phyloP scores from a whole-genome alignment of 768 basidiomycete species.

The Crucibulum laeve region DNA sequence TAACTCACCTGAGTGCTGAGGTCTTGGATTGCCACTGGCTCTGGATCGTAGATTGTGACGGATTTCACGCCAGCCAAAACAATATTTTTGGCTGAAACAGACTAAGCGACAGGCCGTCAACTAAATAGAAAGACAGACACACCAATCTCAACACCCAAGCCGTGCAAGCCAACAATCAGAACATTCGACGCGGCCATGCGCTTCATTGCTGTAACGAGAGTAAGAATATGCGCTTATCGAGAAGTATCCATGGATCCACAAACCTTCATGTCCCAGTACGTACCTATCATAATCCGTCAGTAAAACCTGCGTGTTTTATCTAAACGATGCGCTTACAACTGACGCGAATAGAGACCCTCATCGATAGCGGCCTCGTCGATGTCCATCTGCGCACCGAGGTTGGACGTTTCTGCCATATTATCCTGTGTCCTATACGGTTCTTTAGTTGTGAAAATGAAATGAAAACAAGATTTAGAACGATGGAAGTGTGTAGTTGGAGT shows the following conservation, averaged over 20 bases:
- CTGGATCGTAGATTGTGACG: conserved; percentile 93
- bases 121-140: conserved; percentile 11
- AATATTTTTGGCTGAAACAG: conserved; percentile 80
- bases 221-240: conserved; percentile 3
- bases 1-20: conserved; percentile 83
- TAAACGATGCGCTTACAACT: conserved; percentile 57
- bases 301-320: not conserved
- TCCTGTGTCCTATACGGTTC: too few relatives aligned
- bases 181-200: conserved; percentile 97
- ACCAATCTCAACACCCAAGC: conserved; percentile 95
- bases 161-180: conserved; percentile 86
- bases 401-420: conserved; percentile 34
- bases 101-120: conserved; percentile 6
- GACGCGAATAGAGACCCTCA: conserved; percentile 91
- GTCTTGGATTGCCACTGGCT: conserved; percentile 83
- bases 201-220: conserved; percentile 80
- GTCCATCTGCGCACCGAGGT: conserved; percentile 60
- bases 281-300: conserved; percentile 44
- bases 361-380: conserved; percentile 86
- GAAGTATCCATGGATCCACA: not conserved
- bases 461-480: too few relatives aligned
- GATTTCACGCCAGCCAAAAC: conserved; percentile 96
- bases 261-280: conserved; percentile 93
- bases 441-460: too few relatives aligned
- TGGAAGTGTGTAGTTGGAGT: too few relatives aligned